Percentiles rank a stretch among this genome's conserved stretches.
phyloP scores from a whole-genome alignment of 306 rosid genomes.

The Cajanus cajan region DNA sequence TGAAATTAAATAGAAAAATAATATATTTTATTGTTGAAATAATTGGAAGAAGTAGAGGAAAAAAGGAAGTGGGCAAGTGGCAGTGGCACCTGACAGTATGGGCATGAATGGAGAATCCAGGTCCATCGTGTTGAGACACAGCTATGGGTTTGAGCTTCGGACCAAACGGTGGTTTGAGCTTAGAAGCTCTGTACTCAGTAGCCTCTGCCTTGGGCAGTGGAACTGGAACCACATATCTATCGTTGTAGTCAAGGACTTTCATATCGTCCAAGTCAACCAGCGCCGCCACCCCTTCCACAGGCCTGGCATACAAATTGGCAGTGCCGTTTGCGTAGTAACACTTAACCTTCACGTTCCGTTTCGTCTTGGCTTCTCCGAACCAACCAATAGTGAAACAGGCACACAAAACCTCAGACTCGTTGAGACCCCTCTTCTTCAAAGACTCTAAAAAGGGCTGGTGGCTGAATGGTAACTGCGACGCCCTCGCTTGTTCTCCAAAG shows the following conservation, averaged over 20 bases:
- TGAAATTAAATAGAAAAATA: too few relatives aligned
- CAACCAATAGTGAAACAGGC: slow-evolving; percentile 18
- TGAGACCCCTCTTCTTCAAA: slow-evolving; percentile 20
- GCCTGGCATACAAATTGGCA: slow-evolving; percentile 28
- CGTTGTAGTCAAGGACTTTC: slow-evolving; percentile 20
- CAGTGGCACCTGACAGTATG: slow-evolving; percentile 31
- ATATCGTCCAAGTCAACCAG: slow-evolving; percentile 36
- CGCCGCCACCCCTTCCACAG: slow-evolving; percentile 30
- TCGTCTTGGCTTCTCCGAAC: slow-evolving; percentile 29
- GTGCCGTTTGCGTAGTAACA: slow-evolving; percentile 21
- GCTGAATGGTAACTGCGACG: not conserved
- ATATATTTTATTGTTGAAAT: too few relatives aligned
- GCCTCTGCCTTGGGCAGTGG: slow-evolving; percentile 33
- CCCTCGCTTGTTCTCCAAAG: slow-evolving; percentile 21
- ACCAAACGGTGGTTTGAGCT: slow-evolving; percentile 40
- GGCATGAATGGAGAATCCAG: slow-evolving; percentile 34
- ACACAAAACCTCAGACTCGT: slow-evolving; percentile 23
- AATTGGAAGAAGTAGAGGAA: not conserved
- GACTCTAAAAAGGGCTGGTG: slow-evolving; percentile 33
- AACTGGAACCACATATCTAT: slow-evolving; percentile 26
- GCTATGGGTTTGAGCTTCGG: slow-evolving; percentile 25
- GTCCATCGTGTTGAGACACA: slow-evolving; percentile 26
- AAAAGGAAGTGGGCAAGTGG: not conserved
- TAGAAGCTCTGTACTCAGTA: slow-evolving; percentile 31
- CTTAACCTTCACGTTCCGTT: slow-evolving; percentile 18